phyloP scores from a whole-genome alignment of 352 stramenopile genomes.

The Phytophthora citricola region DNA sequence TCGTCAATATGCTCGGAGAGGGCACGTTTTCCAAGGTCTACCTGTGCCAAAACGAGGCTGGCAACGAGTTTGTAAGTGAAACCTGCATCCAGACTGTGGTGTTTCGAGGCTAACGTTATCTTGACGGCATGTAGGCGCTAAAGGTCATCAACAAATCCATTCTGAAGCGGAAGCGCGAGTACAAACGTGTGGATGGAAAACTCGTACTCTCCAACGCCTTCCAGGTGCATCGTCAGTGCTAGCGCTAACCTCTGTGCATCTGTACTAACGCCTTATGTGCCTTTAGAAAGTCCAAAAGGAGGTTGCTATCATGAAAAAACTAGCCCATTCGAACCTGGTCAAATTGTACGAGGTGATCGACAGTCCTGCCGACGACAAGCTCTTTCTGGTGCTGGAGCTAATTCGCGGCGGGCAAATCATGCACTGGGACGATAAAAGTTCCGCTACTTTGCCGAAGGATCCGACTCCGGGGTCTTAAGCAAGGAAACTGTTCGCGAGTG shows the following conservation, averaged over 20 bases:
- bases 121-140: constrained; percentile 52
- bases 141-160: constrained; percentile 90
- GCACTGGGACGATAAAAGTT: constrained; percentile 84
- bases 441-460: constrained; percentile 47
- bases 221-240: constrained; percentile 17
- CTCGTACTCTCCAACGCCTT: constrained; percentile 84
- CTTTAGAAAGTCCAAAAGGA: constrained; percentile 81
- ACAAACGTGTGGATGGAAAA: constrained; percentile 78
- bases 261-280: neutral
- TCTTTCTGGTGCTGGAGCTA: constrained; percentile 85
- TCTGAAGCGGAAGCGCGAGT: constrained; percentile 85
- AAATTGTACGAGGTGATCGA: constrained; percentile 86
- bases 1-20: constrained; percentile 69
- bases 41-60: constrained; percentile 54
- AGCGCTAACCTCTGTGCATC: too few species aligned
- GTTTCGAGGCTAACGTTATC: neutral
- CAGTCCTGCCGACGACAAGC: constrained; percentile 74
- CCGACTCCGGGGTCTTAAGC: constrained; percentile 31
- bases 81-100: too few species aligned
- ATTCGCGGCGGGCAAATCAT: constrained; percentile 85
- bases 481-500: constrained; percentile 61
- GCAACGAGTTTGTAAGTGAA: constrained; percentile 60
- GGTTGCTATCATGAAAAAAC: constrained; percentile 88
- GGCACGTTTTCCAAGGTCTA: constrained; percentile 86
- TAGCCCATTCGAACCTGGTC: constrained; percentile 71